Base-by-base conservation (phyloP, 208 protist species). In the Naegleria gruberi region DNA sequence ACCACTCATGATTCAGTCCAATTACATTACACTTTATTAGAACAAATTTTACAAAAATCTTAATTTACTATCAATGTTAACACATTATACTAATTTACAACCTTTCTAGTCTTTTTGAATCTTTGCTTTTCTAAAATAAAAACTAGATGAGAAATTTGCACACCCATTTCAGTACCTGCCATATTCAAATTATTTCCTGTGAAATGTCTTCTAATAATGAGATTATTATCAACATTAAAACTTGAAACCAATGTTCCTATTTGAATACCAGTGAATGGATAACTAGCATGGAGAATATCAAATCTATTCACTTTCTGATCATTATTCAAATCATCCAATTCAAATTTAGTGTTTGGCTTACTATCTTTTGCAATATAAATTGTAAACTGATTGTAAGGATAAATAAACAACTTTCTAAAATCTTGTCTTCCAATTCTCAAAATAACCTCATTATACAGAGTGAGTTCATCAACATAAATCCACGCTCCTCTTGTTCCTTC, bases 101-200 rank as follows among this genome's bases (percentile, higher is more conserved):
- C n/a, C n/a, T n/a, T n/a, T n/a, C n/a, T n/a, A n/a, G n/a, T n/a
- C n/a, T n/a, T n/a, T n/a, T n/a, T n/a, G n/a, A n/a, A n/a, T n/a
- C n/a, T n/a, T n/a, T n/a, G n/a, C n/a, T 77, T 77, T 37, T 77
- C 65, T 37, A 30, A 77, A 77, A 77, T 77, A 77, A 77, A 77
- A 8, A 77, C 65, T 26, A 12, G 34, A 37, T 77, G 65, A 37
- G 30, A 30, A 0, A 77, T 77, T 77, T 77, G 65, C 2, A 77
- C 65, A 77, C 30, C 30, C 65, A 77, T 77, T n/a, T 77, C 65
- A 6, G 17, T 77, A 2, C 3, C 17, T 37, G 65, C 65, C 2
- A 26, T 8, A 77, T 77, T 77, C 30, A 77, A 77, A 37, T 77
- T 77, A 77, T 77, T 77, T 77, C 65, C 65, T 26, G 65, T 77